These are phyloP conservation scores for Arbutus unedo DNA, from an alignment of 148 eudicot genomes.

Conservation along the genomic window DNA sequence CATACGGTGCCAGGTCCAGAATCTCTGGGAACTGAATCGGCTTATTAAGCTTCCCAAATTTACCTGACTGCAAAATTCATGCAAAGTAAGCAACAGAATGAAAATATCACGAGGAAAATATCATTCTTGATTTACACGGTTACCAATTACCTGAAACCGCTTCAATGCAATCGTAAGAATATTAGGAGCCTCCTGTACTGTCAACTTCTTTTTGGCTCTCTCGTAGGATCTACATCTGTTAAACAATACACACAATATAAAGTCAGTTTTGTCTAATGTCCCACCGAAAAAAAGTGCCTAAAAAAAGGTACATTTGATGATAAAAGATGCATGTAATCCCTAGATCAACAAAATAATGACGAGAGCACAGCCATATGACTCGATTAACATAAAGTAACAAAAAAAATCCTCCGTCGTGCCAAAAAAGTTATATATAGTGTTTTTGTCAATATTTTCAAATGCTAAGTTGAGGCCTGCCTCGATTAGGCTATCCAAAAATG, in stretches of 20 bases:
- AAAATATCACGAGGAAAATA: conserved; percentile 1
- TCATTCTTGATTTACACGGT: background rate
- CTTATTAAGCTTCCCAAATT: conserved; percentile 83
- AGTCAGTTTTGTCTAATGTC: background rate
- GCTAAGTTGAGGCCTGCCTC: too few species aligned
- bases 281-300: background rate
- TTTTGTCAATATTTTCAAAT: too few species aligned
- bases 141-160: conserved; percentile 61
- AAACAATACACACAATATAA: background rate
- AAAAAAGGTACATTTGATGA: background rate
- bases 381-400: too few species aligned
- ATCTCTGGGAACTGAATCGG: conserved; percentile 66
- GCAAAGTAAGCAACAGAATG: conserved; percentile 10
- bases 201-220: conserved; percentile 83
- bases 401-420: background rate
- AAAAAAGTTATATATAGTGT: background rate
- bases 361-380: background rate
- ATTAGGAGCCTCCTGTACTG: conserved; percentile 78
- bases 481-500: too few species aligned
- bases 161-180: conserved; percentile 74
- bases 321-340: background rate
- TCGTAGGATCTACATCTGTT: conserved; percentile 74
- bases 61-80: conserved; percentile 57
- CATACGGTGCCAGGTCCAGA: conserved; percentile 67
- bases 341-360: background rate